Base-by-base conservation (phyloP, 2,329 filamentous ascomycete species). In the Neonectria magnoliae region DNA sequence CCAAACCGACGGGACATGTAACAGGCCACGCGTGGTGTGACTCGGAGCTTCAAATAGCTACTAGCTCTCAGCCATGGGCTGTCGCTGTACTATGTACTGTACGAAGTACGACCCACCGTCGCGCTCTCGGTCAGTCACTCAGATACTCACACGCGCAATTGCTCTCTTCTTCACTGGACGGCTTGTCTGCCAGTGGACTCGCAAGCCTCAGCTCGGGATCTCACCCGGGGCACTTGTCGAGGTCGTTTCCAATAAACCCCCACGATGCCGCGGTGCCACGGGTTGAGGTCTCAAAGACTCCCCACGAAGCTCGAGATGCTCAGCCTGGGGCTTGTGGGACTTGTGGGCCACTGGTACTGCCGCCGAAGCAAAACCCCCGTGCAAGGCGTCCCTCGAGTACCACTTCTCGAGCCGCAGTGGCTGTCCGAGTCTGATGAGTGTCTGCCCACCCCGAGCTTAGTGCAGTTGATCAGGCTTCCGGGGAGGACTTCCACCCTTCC, bases 11-110 rank as follows among this genome's bases (percentile, higher is more conserved):
- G 70, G 71, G 66, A 74, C 69, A 66, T 64, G 53, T 60, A 74
- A 73, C 70, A 72, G 70, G 71, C 70, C 71, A 74, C 64, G 60
- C 58, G 66, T 74, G 72, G 72, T 74, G 72, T 72, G 72, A 74
- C 69, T 65, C 54, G 59, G 68, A 69, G 71, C 69, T 72, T 59
- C 41, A 57, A 69, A 71, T 63, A 69, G 64, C 68, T 58, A 58
- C 61, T 64, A 54, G 62, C 51, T 67, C 69, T 68, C 53, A 59
- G 57, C 55, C 69, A 65, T 73, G 69, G 70, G 60, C 68, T 71
- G 69, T 73, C 71, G 44, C 51, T 33, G 62, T 47, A 42, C 47
- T 57, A 47, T 52, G 9, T n/a, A 4, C 4, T 7, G 16, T 20
- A 42, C 38, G 7, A 53, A 51, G 27, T 64, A 65, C 65, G 64